Evolutionary conservation across 768 basidiomycete genomes (phyloP), one percentile per base, ranked within the genome.

Genomic region (Auricularia cornea): DNA sequence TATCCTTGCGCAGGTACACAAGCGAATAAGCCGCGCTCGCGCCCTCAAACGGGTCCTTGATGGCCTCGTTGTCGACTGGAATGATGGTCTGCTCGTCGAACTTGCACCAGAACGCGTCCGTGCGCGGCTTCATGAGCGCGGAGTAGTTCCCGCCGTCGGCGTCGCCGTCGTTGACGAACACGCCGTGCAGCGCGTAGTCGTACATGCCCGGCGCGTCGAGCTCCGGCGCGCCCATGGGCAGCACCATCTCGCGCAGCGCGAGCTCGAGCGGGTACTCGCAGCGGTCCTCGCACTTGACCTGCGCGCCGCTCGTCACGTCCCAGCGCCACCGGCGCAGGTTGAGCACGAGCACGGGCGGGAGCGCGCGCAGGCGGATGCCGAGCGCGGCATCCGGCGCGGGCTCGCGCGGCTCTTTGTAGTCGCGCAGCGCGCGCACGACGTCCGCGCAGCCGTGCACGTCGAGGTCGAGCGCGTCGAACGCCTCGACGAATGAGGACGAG

Each of bases 401-500:
- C 11, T 16, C 12, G 28, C 26, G 54, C 28, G 54, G 54, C 54
- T 57, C 54, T 11, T 31, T 28, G 28, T 28, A 57, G 26, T 28
- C 54, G 28, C 54, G 54, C 54, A 57, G 28, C 8, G 54, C 23
- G 28, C 54, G 54, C 4, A 26, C 26, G 28, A 57, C 29, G 30
- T 57, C 54, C 54, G 54, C 2, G 30, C 14, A 57, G 14, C 54
- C 54, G 28, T 57, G 54, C 54, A 57, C 54, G 30, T 57, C 54
- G 54, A 57, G 54, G 30, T 57, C 54, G 54, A 57, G 54, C 30
- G 54, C 54, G 54, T 57, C 54, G 54, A 57, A 57, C 6, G 54
- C 28, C 54, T 28, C 54, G 12, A 26, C 30, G 28, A 29, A 28
- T 2, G 54, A n/a, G n/a, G n/a, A n/a, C n/a, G n/a, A n/a, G n/a